These are phyloP conservation scores for Microbotryomycetes sp. DNA, from an alignment of 1,284 basidiomycete genomes.

Conservation along the genomic window DNA sequence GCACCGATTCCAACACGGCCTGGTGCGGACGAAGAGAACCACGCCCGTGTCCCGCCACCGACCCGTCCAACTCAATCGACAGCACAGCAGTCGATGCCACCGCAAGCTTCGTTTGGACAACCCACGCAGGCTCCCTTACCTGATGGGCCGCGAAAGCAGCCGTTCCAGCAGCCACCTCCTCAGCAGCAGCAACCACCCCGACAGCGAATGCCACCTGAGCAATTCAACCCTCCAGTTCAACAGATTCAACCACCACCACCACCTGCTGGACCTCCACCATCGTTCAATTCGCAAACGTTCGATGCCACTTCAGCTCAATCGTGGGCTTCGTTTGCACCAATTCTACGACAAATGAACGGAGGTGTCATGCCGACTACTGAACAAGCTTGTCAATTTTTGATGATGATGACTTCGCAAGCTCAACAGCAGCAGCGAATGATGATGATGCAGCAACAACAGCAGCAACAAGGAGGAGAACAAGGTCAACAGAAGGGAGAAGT, in stretches of 20 bases:
- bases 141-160: too few species aligned
- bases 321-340: conserved; percentile 48
- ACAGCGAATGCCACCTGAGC: not conserved
- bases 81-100: too few species aligned
- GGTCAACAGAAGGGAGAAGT: not conserved
- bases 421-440: too few species aligned
- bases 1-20: too few species aligned
- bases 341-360: not conserved
- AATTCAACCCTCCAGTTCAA: not conserved
- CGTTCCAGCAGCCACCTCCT: conserved; percentile 30
- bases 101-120: too few species aligned
- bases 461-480: not conserved
- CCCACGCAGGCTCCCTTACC: too few species aligned
- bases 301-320: conserved; percentile 60
- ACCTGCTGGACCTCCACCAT: not conserved
- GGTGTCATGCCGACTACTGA: not conserved
- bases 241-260: not conserved
- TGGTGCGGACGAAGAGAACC: too few species aligned
- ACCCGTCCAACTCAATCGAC: too few species aligned
- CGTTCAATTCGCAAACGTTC: conserved; percentile 61
- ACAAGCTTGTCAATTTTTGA: not conserved
- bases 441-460: not conserved
- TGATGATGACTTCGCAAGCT: not conserved
- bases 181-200: not conserved
- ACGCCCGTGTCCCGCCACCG: too few species aligned